phyloP scores from a whole-genome alignment of 768 basidiomycete species.

The Pluteus cervinus region DNA sequence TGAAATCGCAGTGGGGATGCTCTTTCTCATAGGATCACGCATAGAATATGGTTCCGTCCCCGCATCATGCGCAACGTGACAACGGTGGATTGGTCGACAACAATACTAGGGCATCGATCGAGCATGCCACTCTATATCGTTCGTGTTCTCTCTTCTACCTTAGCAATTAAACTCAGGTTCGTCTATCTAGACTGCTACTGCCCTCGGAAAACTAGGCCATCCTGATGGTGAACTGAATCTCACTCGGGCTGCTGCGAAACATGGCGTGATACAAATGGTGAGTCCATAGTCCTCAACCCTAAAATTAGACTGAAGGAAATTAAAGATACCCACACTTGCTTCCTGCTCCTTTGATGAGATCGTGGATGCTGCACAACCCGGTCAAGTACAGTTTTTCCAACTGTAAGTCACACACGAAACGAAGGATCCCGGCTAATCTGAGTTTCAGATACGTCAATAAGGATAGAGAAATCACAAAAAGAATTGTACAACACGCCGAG shows the following conservation, averaged over 20 bases:
- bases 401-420: slow-evolving; percentile 34
- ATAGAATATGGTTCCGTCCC: slow-evolving; percentile 86
- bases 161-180: not conserved
- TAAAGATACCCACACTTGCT: slow-evolving; percentile 88
- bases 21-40: slow-evolving; percentile 2
- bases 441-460: slow-evolving; percentile 78
- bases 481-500: slow-evolving; percentile 88
- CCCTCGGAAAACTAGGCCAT: slow-evolving; percentile 90
- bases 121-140: slow-evolving; percentile 82
- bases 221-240: slow-evolving; percentile 92
- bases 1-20: slow-evolving; percentile 2
- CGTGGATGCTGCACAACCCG: slow-evolving; percentile 75
- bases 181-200: slow-evolving; percentile 57
- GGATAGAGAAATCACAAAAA: slow-evolving; percentile 78
- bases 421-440: not conserved
- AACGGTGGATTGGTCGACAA: slow-evolving; percentile 80
- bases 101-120: slow-evolving; percentile 69
- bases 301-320: slow-evolving; percentile 1
- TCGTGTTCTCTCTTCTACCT: slow-evolving; percentile 11
- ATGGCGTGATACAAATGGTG: slow-evolving; percentile 45
- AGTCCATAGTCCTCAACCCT: not conserved
- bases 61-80: slow-evolving; percentile 81
- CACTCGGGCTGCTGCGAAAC: slow-evolving; percentile 82
- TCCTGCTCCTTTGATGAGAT: slow-evolving; percentile 96
- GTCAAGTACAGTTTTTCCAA: slow-evolving; percentile 83